These are phyloP conservation scores for Amanita muscaria DNA, from an alignment of 768 basidiomycete genomes.

Conservation along the genomic window DNA sequence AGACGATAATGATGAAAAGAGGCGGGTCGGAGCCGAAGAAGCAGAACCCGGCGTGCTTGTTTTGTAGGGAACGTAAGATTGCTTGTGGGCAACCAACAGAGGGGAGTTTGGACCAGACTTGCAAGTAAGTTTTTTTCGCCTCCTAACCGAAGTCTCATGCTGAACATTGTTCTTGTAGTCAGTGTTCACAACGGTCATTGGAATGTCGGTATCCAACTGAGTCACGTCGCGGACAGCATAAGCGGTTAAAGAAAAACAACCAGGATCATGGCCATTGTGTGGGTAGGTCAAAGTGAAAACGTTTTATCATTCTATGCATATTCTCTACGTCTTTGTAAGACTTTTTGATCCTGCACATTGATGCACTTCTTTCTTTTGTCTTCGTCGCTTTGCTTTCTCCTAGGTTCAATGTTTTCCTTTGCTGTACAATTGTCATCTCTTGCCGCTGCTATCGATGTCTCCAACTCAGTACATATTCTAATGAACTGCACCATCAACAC, in stretches of 20 bases:
- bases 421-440: no score
- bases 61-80: conserved; percentile 35
- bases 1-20: conserved; percentile 10
- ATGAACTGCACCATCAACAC: no score
- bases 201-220: conserved; percentile 43
- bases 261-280: neutral
- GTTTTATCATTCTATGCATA: no score
- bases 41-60: conserved; percentile 28
- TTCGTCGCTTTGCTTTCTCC: neutral
- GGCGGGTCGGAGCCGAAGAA: conserved; percentile 16
- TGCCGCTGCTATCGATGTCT: no score
- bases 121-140: conserved; percentile 35
- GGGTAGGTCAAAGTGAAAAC: conserved; percentile 1
- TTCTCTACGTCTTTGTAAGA: neutral
- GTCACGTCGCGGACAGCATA: conserved; percentile 17
- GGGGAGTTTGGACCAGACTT: conserved; percentile 33
- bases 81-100: conserved; percentile 28
- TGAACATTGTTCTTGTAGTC: conserved; percentile 24
- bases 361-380: neutral
- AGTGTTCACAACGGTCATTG: conserved; percentile 41
- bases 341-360: neutral
- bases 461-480: no score
- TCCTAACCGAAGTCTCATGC: neutral
- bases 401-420: neutral
- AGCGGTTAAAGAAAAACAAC: conserved; percentile 5